These are phyloP conservation scores for Malania oleifera DNA, from an alignment of 164 flowering plant genomes.

Conservation along the genomic window DNA sequence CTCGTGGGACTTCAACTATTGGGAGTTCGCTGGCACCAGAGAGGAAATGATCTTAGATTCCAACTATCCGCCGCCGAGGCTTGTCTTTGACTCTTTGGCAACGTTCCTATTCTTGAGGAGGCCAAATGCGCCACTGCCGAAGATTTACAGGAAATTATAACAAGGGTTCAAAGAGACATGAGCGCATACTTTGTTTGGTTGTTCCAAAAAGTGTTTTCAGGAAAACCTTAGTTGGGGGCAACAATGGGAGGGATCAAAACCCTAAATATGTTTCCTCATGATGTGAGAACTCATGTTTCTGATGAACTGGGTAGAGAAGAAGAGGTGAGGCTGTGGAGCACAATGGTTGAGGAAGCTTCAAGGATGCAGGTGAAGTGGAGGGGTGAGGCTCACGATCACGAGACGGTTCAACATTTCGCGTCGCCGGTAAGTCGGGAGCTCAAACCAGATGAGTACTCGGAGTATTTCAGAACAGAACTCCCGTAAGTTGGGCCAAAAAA, in stretches of 20 bases:
- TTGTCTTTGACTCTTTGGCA: too few relatives aligned
- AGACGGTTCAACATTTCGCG: constrained; percentile 9
- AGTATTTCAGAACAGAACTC: not conserved
- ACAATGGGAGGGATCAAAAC: not conserved
- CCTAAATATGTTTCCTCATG: not conserved
- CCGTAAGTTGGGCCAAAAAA: too few relatives aligned
- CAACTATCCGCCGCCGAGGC: too few relatives aligned
- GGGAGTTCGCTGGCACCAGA: too few relatives aligned
- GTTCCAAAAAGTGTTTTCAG: constrained; percentile 24
- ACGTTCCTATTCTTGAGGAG: too few relatives aligned
- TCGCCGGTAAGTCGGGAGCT: constrained; percentile 15
- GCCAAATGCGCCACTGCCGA: too few relatives aligned
- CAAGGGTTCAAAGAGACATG: constrained; percentile 17
- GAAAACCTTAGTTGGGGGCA: not conserved
- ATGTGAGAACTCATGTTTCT: not conserved
- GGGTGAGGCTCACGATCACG: constrained; percentile 13
- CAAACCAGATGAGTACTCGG: constrained; percentile 18
- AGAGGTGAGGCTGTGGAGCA: constrained; percentile 18
- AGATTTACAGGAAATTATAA: constrained; percentile 14
- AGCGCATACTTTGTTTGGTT: constrained; percentile 24
- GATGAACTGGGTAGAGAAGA: constrained; percentile 4
- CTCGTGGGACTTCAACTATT: too few relatives aligned
- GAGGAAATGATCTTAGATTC: too few relatives aligned
- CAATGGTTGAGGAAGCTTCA: constrained; percentile 22
- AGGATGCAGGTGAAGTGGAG: constrained; percentile 1